Base-by-base conservation (phyloP, 2,329 filamentous ascomycete genomes). In the Chaetomium sp. region DNA sequence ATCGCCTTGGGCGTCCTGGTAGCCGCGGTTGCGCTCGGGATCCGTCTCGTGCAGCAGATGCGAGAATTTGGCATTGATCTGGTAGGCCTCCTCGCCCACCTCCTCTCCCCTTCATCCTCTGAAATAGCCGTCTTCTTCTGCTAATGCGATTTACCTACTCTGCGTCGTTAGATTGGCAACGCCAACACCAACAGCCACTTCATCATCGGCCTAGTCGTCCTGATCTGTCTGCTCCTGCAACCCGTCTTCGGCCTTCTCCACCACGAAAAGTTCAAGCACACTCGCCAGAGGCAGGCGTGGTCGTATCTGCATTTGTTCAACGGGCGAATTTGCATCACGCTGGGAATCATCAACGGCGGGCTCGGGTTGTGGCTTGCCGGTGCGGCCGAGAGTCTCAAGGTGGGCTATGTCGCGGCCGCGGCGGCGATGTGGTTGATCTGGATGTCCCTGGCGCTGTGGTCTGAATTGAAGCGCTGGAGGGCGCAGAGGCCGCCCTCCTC, bases 261-360 rank as follows among this genome's bases (percentile, higher is more conserved):
- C 57, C 77, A 79, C 62, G 51, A 61, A 2, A 62, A 65, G n/a
- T 78, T 74, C 68, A 74, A 73, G 60, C 59, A 61, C 14, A 58
- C 70, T 4, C 57, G 62, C 27, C 66, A 68, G 3, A 73, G 75
- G 45, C 72, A 72, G 41, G 43, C 68, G 19, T 74, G 69, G 69
- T 76, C 74, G 0, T 61, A 75, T 61, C 59, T 72, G 11, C 76
- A 79, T 56, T 63, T 78, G 6, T 73, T 74, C 69, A 67, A 73
- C 60, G 75, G 76, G 19, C 71, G 76, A 7, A 41, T 69, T 32
- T 57, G 63, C 6, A 68, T 78, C 38, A 67, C 70, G 0, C 65
- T 76, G 2, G 76, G 75, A 33, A 75, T 78, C 50, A 64, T 74
- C 56, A 76, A 76, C 62, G 75, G 75, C 3, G 75, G 70, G 0